Base-by-base conservation (phyloP, 192 early-diverging fungal species). In the Chytriomyces confervae region DNA sequence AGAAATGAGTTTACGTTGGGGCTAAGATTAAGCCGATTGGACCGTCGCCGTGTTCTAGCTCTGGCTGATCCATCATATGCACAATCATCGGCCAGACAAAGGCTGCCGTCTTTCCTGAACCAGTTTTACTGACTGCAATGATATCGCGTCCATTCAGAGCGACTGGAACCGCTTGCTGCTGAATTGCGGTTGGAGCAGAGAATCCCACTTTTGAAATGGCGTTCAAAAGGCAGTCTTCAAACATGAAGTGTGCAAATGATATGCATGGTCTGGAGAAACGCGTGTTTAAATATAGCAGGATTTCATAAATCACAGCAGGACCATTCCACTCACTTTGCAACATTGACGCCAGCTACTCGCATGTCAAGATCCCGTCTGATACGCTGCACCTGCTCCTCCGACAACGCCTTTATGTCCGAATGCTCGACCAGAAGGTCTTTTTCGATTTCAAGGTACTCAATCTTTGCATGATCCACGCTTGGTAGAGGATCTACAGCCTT, bases 211-310 rank as follows among this genome's bases (percentile, higher is more conserved):
- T 88, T 8, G 86, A 78, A 47, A 95, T 91, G 3, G 83, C 78
- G 53, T 82, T 79, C 72, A 94, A 78, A 8, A 95, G 82, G 8
- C 82, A 81, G 9, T 93, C 89, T 53, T 93, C 93, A 78, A 95
- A 93, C 13, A 90, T 91, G 80, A 95, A 94, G 79, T 95, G 94
- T 1, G 91, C 93, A 84, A 95, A 95, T 7, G 93, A 93, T 51
- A 92, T 90, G 75, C 92, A 92, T 0, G 94, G 93, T 66, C 36
- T 36, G 36, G 0, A 36, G 36, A 4, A 36, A 36, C 36, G 36
- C 36, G 36, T 3, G 36, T 36, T 3, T 36, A 36, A 36, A 36
- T 36, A 3, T 36, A 4, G 0, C 36, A 36, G 0, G 36, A 36
- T 36, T 2, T 4, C 36, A 36, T 36, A 36, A 36, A 36, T 36